Conservation (phyloP, 2,329 filamentous ascomycete species). For the Colletotrichum australisinense region DNA sequence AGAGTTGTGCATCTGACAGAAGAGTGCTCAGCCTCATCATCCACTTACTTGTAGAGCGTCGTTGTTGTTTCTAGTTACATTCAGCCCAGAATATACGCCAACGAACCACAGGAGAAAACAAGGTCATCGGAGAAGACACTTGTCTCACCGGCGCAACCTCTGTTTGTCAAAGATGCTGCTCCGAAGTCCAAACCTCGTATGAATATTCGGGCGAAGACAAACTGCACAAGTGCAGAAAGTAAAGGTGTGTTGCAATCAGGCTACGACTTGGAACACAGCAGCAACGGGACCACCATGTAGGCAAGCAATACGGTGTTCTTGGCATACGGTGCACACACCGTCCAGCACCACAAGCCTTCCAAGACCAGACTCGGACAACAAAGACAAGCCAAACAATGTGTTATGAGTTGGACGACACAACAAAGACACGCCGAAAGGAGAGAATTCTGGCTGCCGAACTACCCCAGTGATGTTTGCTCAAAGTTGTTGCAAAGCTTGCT, state of each 20-base stretch:
- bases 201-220: neutral
- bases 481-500: neutral
- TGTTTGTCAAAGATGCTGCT: neutral
- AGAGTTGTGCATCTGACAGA: neutral
- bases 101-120: neutral
- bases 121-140: neutral
- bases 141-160: too few relatives aligned
- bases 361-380: neutral
- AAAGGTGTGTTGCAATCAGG: constrained; percentile 1
- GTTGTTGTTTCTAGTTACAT: neutral
- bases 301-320: neutral
- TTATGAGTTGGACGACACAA: neutral
- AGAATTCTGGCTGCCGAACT: neutral
- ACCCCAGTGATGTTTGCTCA: too few relatives aligned
- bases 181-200: neutral
- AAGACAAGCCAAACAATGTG: neutral
- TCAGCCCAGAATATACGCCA: too few relatives aligned
- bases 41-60: neutral
- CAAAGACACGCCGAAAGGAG: neutral
- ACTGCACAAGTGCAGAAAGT: neutral
- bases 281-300: neutral
- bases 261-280: constrained; percentile 11
- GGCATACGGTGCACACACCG: neutral
- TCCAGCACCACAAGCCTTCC: neutral
- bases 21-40: neutral